phyloP scores from a whole-genome alignment of 2,329 filamentous ascomycete species.

The Fusarium sp. region DNA sequence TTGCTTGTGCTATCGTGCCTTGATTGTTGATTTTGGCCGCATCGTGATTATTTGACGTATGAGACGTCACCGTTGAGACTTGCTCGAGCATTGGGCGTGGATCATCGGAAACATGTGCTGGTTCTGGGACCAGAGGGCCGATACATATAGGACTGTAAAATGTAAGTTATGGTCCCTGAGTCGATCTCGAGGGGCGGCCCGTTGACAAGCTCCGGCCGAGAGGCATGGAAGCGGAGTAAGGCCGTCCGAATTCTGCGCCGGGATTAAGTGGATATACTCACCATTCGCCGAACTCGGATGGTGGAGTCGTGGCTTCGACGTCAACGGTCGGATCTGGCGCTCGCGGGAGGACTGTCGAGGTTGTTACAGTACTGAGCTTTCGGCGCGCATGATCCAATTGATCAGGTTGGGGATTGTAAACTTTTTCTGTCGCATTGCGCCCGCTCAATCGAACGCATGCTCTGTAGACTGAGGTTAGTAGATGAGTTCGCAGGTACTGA shows the following conservation, averaged over 20 bases:
- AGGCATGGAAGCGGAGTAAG: constrained; percentile 23
- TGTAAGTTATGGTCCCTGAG: constrained; percentile 15
- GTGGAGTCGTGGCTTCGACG: constrained; percentile 36
- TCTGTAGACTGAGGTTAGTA: constrained; percentile 29
- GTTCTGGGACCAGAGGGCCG: constrained; percentile 51
- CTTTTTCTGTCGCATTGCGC: constrained; percentile 23
- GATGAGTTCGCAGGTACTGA: background rate
- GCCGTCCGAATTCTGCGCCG: constrained; percentile 1
- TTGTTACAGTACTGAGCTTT: constrained; percentile 52
- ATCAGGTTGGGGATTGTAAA: constrained; percentile 42
- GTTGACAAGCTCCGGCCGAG: constrained; percentile 14
- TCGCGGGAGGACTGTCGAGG: constrained; percentile 38
- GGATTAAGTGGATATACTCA: constrained; percentile 36
- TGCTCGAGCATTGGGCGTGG: constrained; percentile 38
- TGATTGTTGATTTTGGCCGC: background rate
- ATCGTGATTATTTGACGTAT: background rate
- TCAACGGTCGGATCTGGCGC: constrained; percentile 26
- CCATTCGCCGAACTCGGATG: constrained; percentile 47
- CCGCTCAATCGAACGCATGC: constrained; percentile 39
- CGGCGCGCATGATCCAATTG: constrained; percentile 47
- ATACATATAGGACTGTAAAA: constrained; percentile 53
- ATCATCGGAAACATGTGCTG: constrained; percentile 36
- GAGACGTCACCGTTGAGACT: constrained; percentile 29
- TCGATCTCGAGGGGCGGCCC: constrained; percentile 2
- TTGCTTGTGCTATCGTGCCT: constrained; percentile 3